Evolutionary conservation across 1,284 basidiomycete species (phyloP), one percentile per base, ranked within the genome.

Genomic region (Heterobasidion irregulare): DNA sequence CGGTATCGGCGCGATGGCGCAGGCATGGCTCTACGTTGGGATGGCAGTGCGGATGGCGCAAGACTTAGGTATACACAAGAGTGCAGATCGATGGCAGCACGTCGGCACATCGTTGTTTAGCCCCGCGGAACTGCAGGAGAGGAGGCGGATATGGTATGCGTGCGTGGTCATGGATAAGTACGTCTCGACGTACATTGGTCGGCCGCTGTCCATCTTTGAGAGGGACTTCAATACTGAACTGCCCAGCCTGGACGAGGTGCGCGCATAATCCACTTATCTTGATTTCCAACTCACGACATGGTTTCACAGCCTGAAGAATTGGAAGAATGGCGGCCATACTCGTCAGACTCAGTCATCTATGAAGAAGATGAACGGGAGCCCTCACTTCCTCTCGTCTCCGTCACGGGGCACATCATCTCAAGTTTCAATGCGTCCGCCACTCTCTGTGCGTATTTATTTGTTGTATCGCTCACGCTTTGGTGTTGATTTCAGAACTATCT

Each of bases 41-140:
- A 86, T 89, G 82, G 85, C 83, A 0, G 83, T 89, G 44, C 75
- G 86, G 43, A 89, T 89, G 85, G 92, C 91, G 12, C 91, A 93
- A 70, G 91, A 94, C 68, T 69, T 94, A 55, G 91, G 91, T 9
- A 80, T 94, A 75, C 90, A 92, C 66, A 81, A 89, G 50, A 80
- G 80, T 60, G 89, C 90, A 50, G 89, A 92, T 57, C 72, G 72
- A 58, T 76, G 85, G 85, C 58, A 84, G 76, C 83, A 80, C 72
- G 58, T 84, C 50, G 83, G 82, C 8, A 78, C 78, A 2, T 72
- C 72, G 53, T 65, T 89, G 45, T 92, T 92, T 66, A 76, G 75
- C 1, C 70, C 75, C 57, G 75, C 75, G 65, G 86, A 91, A 69
- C 75, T 90, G 60, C 81, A 88, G 64, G 83, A 88, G 64, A 75